Conservation (phyloP, 129 eudicot genomes). For the Artemisia argyi region DNA sequence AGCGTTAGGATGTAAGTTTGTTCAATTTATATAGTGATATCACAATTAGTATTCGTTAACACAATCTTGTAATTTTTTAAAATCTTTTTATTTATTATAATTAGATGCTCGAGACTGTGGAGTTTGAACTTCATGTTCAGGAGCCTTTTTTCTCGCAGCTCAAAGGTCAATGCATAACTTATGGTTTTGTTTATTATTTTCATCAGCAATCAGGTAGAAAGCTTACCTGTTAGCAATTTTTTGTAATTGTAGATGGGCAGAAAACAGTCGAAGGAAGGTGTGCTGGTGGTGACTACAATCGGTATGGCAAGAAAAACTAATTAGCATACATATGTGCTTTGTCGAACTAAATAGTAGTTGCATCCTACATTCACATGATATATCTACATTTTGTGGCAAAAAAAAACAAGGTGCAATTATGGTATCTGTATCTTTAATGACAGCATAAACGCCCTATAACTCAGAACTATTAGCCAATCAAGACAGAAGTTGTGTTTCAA, state of each 20-base stretch:
- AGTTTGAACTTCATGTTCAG: conserved; percentile 82
- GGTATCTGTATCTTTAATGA: too few species aligned
- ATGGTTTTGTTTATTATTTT: not conserved
- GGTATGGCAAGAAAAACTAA: conserved; percentile 37
- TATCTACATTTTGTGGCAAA: not conserved
- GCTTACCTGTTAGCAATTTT: conserved; percentile 17
- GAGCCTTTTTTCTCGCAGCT: conserved; percentile 89
- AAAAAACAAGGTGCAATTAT: not conserved
- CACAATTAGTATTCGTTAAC: not conserved
- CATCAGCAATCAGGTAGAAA: conserved; percentile 11
- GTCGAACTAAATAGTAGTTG: not conserved
- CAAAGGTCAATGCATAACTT: conserved; percentile 46
- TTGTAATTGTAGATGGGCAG: conserved; percentile 59
- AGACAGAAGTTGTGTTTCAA: too few species aligned
- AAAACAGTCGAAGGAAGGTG: conserved; percentile 98
- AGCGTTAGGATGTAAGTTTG: conserved; percentile 18
- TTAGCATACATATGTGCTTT: conserved; percentile 5
- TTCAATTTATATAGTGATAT: conserved; percentile 2
- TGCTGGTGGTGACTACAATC: conserved; percentile 61
- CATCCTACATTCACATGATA: conserved; percentile 1
- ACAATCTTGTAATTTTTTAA: not conserved
- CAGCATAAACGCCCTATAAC: too few species aligned
- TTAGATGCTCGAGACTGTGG: conserved; percentile 61
- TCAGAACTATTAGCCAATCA: too few species aligned
- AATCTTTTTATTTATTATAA: conserved; percentile 13